Evolutionary conservation across 495 filamentous ascomycete genomes (phyloP), one percentile per base, ranked within the genome.

Genomic region (Penicillium parvum): DNA sequence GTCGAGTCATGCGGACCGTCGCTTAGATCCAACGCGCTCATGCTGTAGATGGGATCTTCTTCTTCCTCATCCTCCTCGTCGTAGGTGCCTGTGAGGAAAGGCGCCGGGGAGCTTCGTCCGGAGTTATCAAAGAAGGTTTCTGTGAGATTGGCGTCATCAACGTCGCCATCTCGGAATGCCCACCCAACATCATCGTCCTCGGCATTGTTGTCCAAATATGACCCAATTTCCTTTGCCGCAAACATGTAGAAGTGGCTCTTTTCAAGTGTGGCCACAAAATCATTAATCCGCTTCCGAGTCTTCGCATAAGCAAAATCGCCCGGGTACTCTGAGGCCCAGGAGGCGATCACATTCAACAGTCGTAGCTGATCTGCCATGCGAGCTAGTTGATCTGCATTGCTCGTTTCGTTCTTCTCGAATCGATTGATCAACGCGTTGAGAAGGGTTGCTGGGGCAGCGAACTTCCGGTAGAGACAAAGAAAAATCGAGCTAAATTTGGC

Each of bases 391-490:
- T 76, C 71, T 5, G 72, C 72, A 38, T 76, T 81, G 52, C 84
- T 76, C 14, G 72, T 69, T 54, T 79, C 77, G 23, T 83, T 72
- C 21, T 71, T 71, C 34, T 91, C 84, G 49, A 96, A 86, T 7
- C 87, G 84, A 41, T 69, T 66, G 18, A 90, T 66, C 47, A 97
- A 81, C 11, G 84, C 78, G 26, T 76, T 75, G 26, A 97, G 74
- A 2, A 98, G 75, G 27, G 83, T 74, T 10, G 73, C 72, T 0
- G 92, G 92, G 3, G 91, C 75, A 4, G 89, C 85, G 46, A 98
- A 96, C 64, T 90, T 95, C 38, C 92, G 85, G 59, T 96, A 96
- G n/a, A 97, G 74, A 45, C 90, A 94, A 14, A 97, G 69, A 55
- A 97, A 97, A 7, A 90, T 83, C 19, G 84, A 77, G 12, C 74